phyloP scores from a whole-genome alignment of 306 rosid genomes.

The Pyrus bretschneideri region DNA sequence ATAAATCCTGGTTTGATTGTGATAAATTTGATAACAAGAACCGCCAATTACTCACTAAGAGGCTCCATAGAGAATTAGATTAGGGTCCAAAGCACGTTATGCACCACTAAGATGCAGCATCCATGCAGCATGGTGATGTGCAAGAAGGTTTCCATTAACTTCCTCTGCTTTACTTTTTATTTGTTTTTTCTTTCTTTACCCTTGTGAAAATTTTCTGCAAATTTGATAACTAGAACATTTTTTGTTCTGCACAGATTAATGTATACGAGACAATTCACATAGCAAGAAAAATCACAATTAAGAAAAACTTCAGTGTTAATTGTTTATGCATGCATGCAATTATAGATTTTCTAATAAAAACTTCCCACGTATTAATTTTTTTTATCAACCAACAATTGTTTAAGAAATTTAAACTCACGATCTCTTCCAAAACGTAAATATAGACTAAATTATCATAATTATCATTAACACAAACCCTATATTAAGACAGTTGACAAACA shows the following conservation, averaged over 20 bases:
- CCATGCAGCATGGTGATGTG: slow-evolving; percentile 22
- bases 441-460: too few relatives aligned
- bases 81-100: slow-evolving; percentile 41
- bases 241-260: background rate
- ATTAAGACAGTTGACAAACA: slow-evolving; percentile 49
- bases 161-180: background rate
- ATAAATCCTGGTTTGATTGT: slow-evolving; percentile 33
- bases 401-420: too few relatives aligned
- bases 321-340: too few relatives aligned
- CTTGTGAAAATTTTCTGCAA: background rate
- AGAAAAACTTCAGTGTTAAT: too few relatives aligned
- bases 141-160: background rate
- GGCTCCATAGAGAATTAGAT: slow-evolving; percentile 14
- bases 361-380: too few relatives aligned
- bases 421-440: too few relatives aligned
- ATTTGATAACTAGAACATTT: background rate
- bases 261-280: too few relatives aligned
- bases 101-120: slow-evolving; percentile 52
- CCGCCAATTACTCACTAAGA: slow-evolving; percentile 34
- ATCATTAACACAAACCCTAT: background rate
- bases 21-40: slow-evolving; percentile 29
- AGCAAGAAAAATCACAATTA: too few relatives aligned
- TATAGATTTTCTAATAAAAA: too few relatives aligned
- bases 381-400: too few relatives aligned
- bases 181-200: background rate